Evolutionary conservation across 495 filamentous ascomycete genomes (phyloP).

Genomic region (Tuber magnatum): DNA sequence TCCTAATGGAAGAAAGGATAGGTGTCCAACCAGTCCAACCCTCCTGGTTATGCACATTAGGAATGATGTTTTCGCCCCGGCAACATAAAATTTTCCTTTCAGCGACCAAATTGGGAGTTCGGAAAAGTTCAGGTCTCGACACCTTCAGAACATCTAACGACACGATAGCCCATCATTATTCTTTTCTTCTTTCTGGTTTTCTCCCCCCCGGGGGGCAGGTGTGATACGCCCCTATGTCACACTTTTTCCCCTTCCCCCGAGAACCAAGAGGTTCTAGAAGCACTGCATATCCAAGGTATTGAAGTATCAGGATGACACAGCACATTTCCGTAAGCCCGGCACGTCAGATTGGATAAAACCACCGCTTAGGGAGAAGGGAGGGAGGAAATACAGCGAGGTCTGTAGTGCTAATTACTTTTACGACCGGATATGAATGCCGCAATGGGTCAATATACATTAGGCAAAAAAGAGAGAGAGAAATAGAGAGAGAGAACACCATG

Average conservation of each 20-base stretch:
- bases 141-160: neutral
- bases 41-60: neutral
- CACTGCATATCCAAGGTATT: neutral
- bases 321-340: neutral
- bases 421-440: neutral
- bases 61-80: neutral
- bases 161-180: neutral
- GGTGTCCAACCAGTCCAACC: neutral
- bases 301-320: neutral
- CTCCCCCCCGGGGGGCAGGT: neutral
- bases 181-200: neutral
- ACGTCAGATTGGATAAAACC: neutral
- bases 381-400: neutral
- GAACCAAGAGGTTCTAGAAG: neutral
- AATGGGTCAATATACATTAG: neutral
- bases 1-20: neutral
- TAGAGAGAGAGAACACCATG: neutral
- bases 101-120: neutral
- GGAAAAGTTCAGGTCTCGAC: neutral
- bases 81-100: neutral
- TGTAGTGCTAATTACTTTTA: neutral
- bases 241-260: neutral
- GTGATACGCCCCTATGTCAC: neutral
- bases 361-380: neutral
- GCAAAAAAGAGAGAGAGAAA: neutral